Evolutionary conservation across 208 protist species (phyloP), one percentile per base, ranked within the genome.

Genomic region (Trypanosoma rangeli): DNA sequence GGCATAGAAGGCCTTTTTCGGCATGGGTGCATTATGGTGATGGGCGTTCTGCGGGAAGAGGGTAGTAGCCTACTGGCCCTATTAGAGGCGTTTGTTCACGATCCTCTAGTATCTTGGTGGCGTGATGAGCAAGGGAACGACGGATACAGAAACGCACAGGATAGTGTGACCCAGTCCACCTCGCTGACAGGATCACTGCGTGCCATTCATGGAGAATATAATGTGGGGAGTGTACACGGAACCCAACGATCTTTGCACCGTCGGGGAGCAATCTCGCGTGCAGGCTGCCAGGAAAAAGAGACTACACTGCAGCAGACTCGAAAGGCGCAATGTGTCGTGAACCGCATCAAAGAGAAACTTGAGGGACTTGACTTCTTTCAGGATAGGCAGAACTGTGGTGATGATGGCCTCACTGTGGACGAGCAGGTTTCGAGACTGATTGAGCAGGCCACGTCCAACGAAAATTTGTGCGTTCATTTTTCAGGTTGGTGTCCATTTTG

Each of bases 81-180:
- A 42, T 90, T 99, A 4, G 98, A 99, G 84, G 98, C 99, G 1
- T 99, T 99, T 84, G 98, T 99, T 59, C 97, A 99, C 84, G 99
- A 99, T 83, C 99, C 99, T 20, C 88, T 99, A 7, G 99, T 99
- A 52, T 99, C 98, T 66, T 99, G 98, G 99, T 94, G 98, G 77
- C 90, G 99, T 39, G 70, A 73, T 65, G 78, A 81, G 37, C 72
- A 85, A 31, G 79, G 84, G 28, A 68, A 54, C 35, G 79, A 79
- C 53, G 72, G 76, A 26, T 56, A 26, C 8, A 64, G 55, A 35
- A 60, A 79, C 29, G 18, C 48, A 9, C 24, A 50, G 20, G 18
- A 26, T 35, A 24, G n/a, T 49, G 39, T 31, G 9, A 37, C 18
- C 16, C 56, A 57, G 20, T n/a, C 54, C 5, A 56, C 42, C 26